Evolutionary conservation across 2,329 filamentous ascomycete genomes (phyloP).

Genomic region (Colletotrichum sansevieriae): DNA sequence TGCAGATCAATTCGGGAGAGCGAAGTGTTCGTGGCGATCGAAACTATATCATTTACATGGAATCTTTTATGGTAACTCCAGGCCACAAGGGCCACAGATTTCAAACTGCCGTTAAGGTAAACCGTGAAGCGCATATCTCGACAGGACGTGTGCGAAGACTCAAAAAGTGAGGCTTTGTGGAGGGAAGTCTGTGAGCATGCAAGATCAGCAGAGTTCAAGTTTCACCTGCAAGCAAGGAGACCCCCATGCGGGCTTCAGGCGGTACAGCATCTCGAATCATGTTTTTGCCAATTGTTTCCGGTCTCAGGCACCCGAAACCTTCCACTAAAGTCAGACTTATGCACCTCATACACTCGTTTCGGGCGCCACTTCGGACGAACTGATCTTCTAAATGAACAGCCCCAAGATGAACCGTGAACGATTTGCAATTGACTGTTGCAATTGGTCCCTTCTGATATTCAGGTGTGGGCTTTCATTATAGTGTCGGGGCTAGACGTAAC

Average conservation of each 20-base stretch:
- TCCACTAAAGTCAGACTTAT: neutral
- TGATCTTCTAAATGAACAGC: neutral
- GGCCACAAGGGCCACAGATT: neutral
- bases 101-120: neutral
- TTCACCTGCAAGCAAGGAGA: slow-evolving; percentile 12
- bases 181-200: too few relatives aligned
- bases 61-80: too few relatives aligned
- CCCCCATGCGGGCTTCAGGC: slow-evolving; percentile 20
- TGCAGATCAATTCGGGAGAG: too few relatives aligned
- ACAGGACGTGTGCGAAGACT: too few relatives aligned
- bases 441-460: neutral
- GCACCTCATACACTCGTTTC: slow-evolving; percentile 32
- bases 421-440: neutral
- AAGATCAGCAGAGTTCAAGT: slow-evolving; percentile 14
- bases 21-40: neutral
- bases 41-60: too few relatives aligned
- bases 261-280: slow-evolving; percentile 10
- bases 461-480: neutral
- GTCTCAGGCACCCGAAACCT: slow-evolving; percentile 27
- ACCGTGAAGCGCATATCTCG: too few relatives aligned
- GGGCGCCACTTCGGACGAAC: slow-evolving; percentile 22
- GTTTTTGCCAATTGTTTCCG: slow-evolving; percentile 18
- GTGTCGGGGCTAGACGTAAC: neutral
- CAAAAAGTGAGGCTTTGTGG: too few relatives aligned
- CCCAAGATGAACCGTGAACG: neutral